Evolutionary conservation across 495 filamentous ascomycete genomes (phyloP), one percentile per base, ranked within the genome.

Genomic region (Endocarpon pusillum): DNA sequence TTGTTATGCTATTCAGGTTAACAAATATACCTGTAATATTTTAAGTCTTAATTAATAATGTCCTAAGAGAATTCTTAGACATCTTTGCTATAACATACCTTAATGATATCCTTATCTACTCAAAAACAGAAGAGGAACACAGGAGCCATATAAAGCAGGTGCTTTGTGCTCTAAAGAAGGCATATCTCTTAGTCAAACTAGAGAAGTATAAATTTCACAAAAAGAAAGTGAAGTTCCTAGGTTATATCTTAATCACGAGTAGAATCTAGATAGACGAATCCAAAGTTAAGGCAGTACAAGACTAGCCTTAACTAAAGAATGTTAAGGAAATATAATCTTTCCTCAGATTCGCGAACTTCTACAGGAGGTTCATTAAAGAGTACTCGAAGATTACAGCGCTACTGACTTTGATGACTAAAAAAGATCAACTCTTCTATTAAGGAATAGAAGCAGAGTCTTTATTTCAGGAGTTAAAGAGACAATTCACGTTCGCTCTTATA

Each of bases 101-200:
- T 0, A 44, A 59, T n/a, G 39, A 60, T 31, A 47, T 59, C 19
- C 37, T 56, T 9, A 48, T 60, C 15, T 57, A 48, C 33, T 43
- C 42, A 11, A 27, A 35, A 28, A 38, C 29, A 21, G 30, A 32
- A 27, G 16, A 33, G 26, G 36, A 42, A 40, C 39, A 47, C 33
- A 29, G 35, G 19, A 12, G 19, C 25, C 29, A 49, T 33, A 22
- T 49, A 8, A 24, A 34, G 15, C 16, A 28, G n/a, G 30, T 49
- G 9, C 23, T 49, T 12, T 17, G 37, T 32, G 19, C 23, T n/a
- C 25, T 41, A 12, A 16, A 20, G 16, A 15, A 11, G 28, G 23
- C 27, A 10, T 24, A 36, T 15, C 33, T 58, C n/a, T 27, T 40
- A 14, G 18, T 49, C 16, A 46, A 44, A 36, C 19, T 34, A 26